Conservation (phyloP, 352 stramenopile genomes). For the Phytophthora constricta region DNA sequence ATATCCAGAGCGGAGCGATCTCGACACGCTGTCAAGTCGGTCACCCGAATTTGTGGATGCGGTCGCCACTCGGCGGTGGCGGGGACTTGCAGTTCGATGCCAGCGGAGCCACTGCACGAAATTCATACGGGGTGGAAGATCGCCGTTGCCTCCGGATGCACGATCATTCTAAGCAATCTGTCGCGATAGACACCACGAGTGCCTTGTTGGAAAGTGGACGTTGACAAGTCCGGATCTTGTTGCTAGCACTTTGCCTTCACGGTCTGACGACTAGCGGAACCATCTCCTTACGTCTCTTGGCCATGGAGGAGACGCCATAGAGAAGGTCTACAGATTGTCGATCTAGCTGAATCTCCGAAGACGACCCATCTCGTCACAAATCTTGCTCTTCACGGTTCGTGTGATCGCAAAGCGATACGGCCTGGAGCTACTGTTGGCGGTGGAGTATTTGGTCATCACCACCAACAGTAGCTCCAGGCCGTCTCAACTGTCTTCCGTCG, state of each 20-base stretch:
- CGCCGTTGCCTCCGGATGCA: constrained; percentile 23
- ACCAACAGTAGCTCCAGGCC: not conserved
- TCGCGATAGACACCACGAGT: not conserved
- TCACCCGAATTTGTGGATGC: constrained; percentile 34
- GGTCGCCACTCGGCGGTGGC: constrained; percentile 1
- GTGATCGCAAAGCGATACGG: not conserved
- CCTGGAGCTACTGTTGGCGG: not conserved
- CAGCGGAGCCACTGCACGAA: constrained; percentile 11
- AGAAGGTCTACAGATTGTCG: not conserved
- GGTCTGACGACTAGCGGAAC: not conserved
- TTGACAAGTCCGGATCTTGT: constrained; percentile 12
- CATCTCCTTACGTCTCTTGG: constrained; percentile 8
- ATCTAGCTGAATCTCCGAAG: constrained; percentile 14
- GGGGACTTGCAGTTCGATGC: constrained; percentile 15
- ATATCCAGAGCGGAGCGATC: constrained; percentile 11
- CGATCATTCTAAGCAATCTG: constrained; percentile 6
- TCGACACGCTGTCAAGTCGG: not conserved
- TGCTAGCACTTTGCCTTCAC: constrained; percentile 7
- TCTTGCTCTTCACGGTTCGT: not conserved
- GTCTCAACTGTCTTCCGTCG: not conserved
- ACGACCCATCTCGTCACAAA: constrained; percentile 10
- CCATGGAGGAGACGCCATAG: constrained; percentile 15
- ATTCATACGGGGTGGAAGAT: constrained; percentile 18
- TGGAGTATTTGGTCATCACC: not conserved
- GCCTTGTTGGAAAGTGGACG: not conserved